Conservation (phyloP, 2,329 filamentous ascomycete genomes). For the Lasiodiplodia sp. region DNA sequence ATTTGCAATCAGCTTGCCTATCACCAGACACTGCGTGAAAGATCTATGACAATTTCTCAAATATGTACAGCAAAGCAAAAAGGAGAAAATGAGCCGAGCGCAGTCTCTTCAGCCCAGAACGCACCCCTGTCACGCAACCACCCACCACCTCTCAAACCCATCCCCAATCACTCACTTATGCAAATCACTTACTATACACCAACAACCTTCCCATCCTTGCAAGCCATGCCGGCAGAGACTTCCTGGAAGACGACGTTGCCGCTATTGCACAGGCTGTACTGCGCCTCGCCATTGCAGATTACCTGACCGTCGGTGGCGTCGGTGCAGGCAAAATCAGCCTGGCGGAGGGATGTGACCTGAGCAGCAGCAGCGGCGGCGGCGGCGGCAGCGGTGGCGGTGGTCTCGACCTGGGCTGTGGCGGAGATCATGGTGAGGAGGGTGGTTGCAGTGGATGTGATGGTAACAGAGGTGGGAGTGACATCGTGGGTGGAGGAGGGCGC, state of each 20-base stretch:
- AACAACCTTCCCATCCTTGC: constrained; percentile 50
- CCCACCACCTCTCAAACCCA: too few relatives aligned
- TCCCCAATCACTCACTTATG: too few relatives aligned
- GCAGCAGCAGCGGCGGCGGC: background rate
- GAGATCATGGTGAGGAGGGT: too few relatives aligned
- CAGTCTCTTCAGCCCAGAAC: too few relatives aligned
- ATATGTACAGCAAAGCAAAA: too few relatives aligned
- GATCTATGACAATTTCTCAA: too few relatives aligned
- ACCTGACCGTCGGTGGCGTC: constrained; percentile 26
- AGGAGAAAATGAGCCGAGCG: too few relatives aligned
- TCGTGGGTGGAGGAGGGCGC: background rate
- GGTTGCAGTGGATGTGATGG: too few relatives aligned
- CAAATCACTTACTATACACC: background rate
- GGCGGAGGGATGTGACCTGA: background rate
- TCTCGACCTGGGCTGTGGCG: background rate
- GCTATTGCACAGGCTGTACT: constrained; percentile 55
- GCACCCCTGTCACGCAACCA: too few relatives aligned
- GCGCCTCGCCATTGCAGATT: constrained; percentile 42
- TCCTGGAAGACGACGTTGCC: constrained; percentile 46
- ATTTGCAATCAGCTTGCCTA: too few relatives aligned
- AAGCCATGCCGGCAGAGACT: constrained; percentile 54
- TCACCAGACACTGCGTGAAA: too few relatives aligned
- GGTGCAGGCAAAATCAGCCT: constrained; percentile 14
- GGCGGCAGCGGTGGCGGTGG: background rate
- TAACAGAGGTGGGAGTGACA: background rate